These are phyloP conservation scores for Pleomassaria siparia DNA, from an alignment of 2,329 filamentous ascomycete species.

Conservation along the genomic window DNA sequence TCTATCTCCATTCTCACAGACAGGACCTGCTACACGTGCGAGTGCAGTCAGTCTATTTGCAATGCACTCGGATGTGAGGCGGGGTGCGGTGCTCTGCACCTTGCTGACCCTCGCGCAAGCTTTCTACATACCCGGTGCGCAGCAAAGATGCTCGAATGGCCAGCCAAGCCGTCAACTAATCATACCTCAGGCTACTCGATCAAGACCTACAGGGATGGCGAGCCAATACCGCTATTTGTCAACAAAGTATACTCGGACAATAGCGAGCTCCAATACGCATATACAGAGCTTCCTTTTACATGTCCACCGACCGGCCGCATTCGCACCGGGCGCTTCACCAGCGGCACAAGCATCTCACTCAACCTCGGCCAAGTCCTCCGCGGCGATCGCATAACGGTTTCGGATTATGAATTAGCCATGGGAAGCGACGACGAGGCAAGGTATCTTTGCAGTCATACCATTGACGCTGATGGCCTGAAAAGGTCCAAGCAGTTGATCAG, in stretches of 20 bases:
- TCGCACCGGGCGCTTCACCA: constrained; percentile 68
- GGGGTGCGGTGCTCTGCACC: constrained; percentile 14
- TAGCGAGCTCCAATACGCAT: constrained; percentile 88
- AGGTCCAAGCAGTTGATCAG: constrained; percentile 72
- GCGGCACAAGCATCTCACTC: constrained; percentile 75
- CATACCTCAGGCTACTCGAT: constrained; percentile 70
- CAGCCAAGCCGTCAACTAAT: neutral
- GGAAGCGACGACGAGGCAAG: constrained; percentile 72
- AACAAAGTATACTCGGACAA: constrained; percentile 92
- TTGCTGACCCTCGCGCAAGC: constrained; percentile 55
- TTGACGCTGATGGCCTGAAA: constrained; percentile 65
- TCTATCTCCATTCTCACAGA: neutral
- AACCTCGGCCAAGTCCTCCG: constrained; percentile 87
- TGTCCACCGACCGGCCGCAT: constrained; percentile 73
- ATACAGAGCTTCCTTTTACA: constrained; percentile 84
- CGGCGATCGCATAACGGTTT: constrained; percentile 81
- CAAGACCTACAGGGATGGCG: constrained; percentile 73
- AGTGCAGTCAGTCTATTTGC: too few relatives aligned
- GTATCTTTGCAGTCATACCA: constrained; percentile 69
- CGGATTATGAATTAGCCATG: constrained; percentile 81
- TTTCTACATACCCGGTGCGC: constrained; percentile 82
- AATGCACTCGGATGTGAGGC: constrained; percentile 22
- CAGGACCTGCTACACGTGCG: too few relatives aligned
- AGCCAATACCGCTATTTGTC: constrained; percentile 80
- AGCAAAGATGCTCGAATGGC: neutral